phyloP scores from a whole-genome alignment of 2,329 filamentous ascomycete species.

The Niveomyces coronatus region DNA sequence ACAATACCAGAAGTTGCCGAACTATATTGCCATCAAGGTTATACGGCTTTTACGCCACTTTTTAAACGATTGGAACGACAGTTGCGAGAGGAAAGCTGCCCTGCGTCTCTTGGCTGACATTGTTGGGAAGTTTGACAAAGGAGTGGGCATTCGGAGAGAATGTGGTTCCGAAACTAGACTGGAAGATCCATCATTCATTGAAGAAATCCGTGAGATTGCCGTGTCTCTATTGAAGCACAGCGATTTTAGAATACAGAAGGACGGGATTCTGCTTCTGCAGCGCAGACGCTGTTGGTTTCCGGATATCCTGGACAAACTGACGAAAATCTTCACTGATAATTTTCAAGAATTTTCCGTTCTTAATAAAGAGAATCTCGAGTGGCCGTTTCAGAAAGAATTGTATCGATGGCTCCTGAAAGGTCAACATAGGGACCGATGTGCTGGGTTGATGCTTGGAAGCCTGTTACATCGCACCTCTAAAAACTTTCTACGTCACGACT shows the following conservation, averaged over 20 bases:
- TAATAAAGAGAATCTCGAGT: neutral
- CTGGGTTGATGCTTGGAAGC: neutral
- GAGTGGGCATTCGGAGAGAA: neutral
- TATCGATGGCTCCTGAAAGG: neutral
- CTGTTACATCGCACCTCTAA: neutral
- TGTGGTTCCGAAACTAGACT: neutral
- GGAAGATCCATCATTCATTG: neutral
- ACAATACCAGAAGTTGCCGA: neutral
- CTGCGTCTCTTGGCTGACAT: neutral
- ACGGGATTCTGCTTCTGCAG: neutral
- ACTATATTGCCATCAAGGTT: neutral
- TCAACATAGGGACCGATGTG: neutral
- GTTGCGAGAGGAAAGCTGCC: neutral
- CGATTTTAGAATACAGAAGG: neutral
- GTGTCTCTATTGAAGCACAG: neutral
- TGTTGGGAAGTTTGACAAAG: neutral
- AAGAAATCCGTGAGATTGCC: neutral
- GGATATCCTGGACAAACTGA: neutral
- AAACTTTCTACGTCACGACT: neutral
- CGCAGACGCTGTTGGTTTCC: neutral
- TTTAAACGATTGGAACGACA: neutral
- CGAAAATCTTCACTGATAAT: neutral
- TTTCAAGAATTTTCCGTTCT: neutral
- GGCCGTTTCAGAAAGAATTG: neutral
- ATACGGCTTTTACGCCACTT: neutral